Evolutionary conservation across 1,139 yeast genomes (phyloP).

Genomic region (Yamadazyma siamensis): DNA sequence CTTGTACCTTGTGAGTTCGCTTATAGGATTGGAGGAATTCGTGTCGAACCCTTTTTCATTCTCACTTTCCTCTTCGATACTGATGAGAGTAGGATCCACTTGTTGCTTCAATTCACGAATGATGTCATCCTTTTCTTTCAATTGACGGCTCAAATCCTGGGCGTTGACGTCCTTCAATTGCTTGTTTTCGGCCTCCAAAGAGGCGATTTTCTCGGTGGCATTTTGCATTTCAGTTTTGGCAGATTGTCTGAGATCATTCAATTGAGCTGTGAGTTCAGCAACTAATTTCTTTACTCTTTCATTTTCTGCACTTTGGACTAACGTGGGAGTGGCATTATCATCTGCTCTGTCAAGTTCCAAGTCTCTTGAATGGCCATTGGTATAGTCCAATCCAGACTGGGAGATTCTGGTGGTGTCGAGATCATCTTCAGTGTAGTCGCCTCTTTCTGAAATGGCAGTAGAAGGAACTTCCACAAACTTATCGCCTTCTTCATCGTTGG

Average conservation of each 20-base stretch:
- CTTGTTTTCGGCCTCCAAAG: conserved; percentile 44
- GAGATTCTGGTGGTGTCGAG: conserved; percentile 6
- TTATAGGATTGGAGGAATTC: conserved; percentile 19
- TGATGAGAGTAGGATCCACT: conserved; percentile 31
- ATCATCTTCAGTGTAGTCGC: conserved; percentile 18
- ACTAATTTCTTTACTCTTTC: conserved; percentile 33
- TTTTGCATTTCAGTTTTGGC: conserved; percentile 50
- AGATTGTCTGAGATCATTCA: conserved; percentile 41
- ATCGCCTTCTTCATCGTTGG: conserved; percentile 10
- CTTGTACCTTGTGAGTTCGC: conserved; percentile 38
- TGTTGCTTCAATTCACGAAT: conserved; percentile 34
- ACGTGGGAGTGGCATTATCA: conserved; percentile 14
- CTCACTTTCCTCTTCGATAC: conserved; percentile 21
- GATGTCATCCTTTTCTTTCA: conserved; percentile 32
- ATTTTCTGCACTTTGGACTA: conserved; percentile 16
- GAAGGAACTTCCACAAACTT: conserved; percentile 30
- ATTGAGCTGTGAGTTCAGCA: conserved; percentile 44
- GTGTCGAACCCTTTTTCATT: conserved; percentile 14
- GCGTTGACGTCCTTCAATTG: conserved; percentile 19
- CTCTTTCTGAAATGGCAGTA: conserved; percentile 22
- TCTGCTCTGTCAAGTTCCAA: conserved; percentile 10
- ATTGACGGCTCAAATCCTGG: conserved; percentile 20
- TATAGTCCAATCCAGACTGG: conserved; percentile 2
- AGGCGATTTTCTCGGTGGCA: conserved; percentile 49
- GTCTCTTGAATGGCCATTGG: conserved; percentile 7